Conservation (phyloP, 1,284 basidiomycete genomes). For the Cystobasidium pallidum region DNA sequence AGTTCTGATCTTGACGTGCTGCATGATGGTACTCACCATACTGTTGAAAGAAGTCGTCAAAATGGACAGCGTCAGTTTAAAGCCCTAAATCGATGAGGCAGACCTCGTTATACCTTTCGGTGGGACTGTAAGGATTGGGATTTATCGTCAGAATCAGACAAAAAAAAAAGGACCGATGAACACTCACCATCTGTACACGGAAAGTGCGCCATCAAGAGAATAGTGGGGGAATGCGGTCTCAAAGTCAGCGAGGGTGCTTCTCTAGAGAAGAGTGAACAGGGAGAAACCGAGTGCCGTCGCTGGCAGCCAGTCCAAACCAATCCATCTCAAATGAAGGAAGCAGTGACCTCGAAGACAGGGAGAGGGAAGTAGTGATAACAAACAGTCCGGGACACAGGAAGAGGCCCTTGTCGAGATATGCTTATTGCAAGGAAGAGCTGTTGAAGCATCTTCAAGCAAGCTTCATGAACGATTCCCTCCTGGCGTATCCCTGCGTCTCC, state of each 20-base stretch:
- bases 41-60: background rate
- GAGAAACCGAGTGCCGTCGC: background rate
- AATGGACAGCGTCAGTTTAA: background rate
- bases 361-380: slow-evolving; percentile 18
- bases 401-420: background rate
- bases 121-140: slow-evolving; percentile 4
- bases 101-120: slow-evolving; percentile 16
- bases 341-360: slow-evolving; percentile 41
- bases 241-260: slow-evolving; percentile 44
- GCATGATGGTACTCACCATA: background rate
- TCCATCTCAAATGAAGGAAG: slow-evolving; percentile 6
- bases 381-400: background rate
- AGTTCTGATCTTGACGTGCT: background rate
- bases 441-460: no score
- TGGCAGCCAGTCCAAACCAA: slow-evolving; percentile 10
- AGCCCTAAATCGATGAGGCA: background rate
- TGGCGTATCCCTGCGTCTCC: background rate
- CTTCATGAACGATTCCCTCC: background rate
- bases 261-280: slow-evolving; percentile 7
- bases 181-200: slow-evolving; percentile 14
- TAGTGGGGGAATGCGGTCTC: background rate
- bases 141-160: background rate
- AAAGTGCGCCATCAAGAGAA: background rate
- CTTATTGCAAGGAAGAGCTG: background rate
- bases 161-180: background rate